Evolutionary conservation across 305 asterid genomes (phyloP).

Genomic region (Ruellia speciosa): DNA sequence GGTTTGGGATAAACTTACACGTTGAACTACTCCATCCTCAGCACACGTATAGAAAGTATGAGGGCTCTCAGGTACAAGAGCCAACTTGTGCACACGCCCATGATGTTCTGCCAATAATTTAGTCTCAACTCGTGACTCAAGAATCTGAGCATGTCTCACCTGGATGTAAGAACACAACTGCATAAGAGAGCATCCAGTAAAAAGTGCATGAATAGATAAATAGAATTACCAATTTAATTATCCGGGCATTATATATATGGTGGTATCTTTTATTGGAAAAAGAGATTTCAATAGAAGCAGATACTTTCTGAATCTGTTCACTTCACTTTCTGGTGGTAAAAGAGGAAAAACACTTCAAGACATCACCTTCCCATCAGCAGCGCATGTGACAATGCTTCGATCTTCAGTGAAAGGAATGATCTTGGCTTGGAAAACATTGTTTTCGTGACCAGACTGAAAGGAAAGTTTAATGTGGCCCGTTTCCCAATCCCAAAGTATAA

Average conservation of each 20-base stretch:
- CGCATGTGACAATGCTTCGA: slow-evolving; percentile 74
- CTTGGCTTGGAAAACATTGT: slow-evolving; percentile 86
- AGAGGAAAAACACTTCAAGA: not conserved
- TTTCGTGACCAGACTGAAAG: slow-evolving; percentile 64
- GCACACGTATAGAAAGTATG: slow-evolving; percentile 80
- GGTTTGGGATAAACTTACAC: slow-evolving; percentile 39
- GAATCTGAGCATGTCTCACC: slow-evolving; percentile 79
- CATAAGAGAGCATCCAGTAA: slow-evolving; percentile 1
- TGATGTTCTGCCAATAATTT: slow-evolving; percentile 51
- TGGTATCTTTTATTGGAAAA: not conserved
- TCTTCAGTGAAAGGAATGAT: slow-evolving; percentile 73
- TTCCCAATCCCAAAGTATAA: slow-evolving; percentile 94
- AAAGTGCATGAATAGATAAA: not conserved
- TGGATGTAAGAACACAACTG: slow-evolving; percentile 24
- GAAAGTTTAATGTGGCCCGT: slow-evolving; percentile 49
- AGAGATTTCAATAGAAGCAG: not conserved
- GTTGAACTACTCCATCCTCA: slow-evolving; percentile 88
- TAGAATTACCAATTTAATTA: not conserved
- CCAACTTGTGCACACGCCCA: slow-evolving; percentile 74
- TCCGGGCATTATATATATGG: not conserved
- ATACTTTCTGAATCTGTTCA: not conserved
- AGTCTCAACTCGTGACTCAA: slow-evolving; percentile 59
- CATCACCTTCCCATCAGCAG: slow-evolving; percentile 86
- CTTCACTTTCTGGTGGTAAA: not conserved
- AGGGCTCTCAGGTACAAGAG: slow-evolving; percentile 87